A percentile compares a stretch with the other conserved stretches of the same genome.
Conservation (phyloP, 768 basidiomycete species). For the Phaeotremella skinneri region DNA sequence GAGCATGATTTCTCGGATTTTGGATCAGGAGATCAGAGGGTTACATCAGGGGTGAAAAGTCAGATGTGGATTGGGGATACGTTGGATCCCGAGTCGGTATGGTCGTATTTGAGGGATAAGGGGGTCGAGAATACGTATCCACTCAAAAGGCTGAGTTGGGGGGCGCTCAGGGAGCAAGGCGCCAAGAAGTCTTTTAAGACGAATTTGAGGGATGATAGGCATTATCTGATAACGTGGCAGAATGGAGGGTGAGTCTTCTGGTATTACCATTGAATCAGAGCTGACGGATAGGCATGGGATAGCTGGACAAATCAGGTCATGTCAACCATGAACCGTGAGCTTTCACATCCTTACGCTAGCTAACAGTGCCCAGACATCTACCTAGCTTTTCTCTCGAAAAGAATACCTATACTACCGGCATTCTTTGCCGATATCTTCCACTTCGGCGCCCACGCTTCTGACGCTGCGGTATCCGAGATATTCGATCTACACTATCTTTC, state of each 20-base stretch:
- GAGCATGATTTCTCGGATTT: neutral
- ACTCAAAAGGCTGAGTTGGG: conserved; percentile 1
- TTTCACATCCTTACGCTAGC: too few species aligned
- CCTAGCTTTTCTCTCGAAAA: conserved; percentile 14
- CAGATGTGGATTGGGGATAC: neutral
- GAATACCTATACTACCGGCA: conserved; percentile 21
- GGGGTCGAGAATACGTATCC: neutral
- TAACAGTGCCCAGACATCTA: conserved; percentile 17
- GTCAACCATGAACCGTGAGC: conserved; percentile 19
- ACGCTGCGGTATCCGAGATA: conserved; percentile 11
- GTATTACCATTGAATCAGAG: neutral
- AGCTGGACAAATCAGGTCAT: conserved; percentile 22
- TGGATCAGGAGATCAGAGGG: neutral
- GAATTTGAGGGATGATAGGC: conserved; percentile 18
- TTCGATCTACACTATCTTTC: conserved; percentile 16
- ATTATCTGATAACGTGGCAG: conserved; percentile 8
- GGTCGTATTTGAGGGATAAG: neutral
- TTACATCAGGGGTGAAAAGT: neutral
- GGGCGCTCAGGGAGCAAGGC: conserved; percentile 14
- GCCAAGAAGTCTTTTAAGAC: conserved; percentile 10
- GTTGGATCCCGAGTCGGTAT: neutral
- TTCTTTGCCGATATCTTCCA: conserved; percentile 11
- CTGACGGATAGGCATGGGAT: neutral
- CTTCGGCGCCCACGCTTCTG: neutral
- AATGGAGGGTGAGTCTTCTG: conserved; percentile 4